Percentiles rank a stretch among this genome's conserved stretches.
These are phyloP conservation scores for Fragaria nilgerrensis DNA, from an alignment of 306 rosid species.

Conservation along the genomic window DNA sequence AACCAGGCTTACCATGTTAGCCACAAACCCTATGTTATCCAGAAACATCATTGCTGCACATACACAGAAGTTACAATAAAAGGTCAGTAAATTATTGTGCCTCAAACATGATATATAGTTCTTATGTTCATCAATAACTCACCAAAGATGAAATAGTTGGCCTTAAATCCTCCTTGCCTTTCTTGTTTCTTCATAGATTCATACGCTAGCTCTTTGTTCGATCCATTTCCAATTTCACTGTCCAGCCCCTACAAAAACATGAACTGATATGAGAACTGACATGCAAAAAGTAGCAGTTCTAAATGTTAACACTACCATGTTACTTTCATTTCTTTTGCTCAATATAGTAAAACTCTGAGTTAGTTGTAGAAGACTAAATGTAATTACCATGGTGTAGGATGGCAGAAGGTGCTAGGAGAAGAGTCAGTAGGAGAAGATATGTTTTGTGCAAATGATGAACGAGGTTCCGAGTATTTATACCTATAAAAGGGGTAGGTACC, in stretches of 20 bases:
- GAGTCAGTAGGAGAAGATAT: not conserved
- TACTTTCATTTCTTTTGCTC: not conserved
- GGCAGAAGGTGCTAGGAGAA: not conserved
- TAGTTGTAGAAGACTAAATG: not conserved
- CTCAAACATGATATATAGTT: not conserved
- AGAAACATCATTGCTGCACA: slow-evolving; percentile 26
- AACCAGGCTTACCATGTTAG: slow-evolving; percentile 60
- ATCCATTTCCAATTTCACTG: slow-evolving; percentile 7
- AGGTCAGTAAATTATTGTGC: not conserved
- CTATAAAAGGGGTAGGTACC: not conserved
- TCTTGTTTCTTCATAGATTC: slow-evolving; percentile 6
- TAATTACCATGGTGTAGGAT: slow-evolving; percentile 11
- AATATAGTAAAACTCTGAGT: not conserved
- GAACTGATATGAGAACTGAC: not conserved
- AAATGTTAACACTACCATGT: not conserved
- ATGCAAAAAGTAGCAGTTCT: not conserved
- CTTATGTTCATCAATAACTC: not conserved
- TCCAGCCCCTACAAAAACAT: slow-evolving; percentile 12
- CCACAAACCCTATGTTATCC: slow-evolving; percentile 57
- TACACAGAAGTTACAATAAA: not conserved
- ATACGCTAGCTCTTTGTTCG: not conserved
- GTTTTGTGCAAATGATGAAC: not conserved
- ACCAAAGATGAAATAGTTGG: slow-evolving; percentile 23
- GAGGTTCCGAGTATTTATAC: not conserved
- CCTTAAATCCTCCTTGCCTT: slow-evolving; percentile 14